Percentiles rank a stretch among this genome's conserved stretches.
These are phyloP conservation scores for Plasmopara muralis DNA, from an alignment of 352 stramenopile species.

Conservation along the genomic window DNA sequence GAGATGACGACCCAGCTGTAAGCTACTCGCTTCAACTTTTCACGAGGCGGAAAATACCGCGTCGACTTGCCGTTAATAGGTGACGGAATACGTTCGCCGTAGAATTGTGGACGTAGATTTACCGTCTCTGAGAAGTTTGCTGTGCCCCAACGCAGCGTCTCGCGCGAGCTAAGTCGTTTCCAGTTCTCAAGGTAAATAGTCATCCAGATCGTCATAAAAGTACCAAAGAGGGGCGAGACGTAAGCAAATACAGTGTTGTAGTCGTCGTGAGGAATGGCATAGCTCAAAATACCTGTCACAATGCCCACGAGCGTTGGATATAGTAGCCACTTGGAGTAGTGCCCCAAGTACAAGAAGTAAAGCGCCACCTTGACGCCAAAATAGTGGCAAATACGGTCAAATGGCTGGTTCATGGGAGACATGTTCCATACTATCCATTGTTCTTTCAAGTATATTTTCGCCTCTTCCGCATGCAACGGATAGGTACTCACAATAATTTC, in stretches of 20 bases:
- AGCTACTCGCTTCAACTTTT: conserved; percentile 65
- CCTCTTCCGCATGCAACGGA: conserved; percentile 65
- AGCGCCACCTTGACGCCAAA: conserved; percentile 92
- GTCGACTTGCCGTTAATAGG: conserved; percentile 66
- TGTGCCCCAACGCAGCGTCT: conserved; percentile 84
- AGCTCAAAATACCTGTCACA: conserved; percentile 79
- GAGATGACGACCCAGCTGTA: conserved; percentile 76
- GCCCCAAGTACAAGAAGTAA: conserved; percentile 96
- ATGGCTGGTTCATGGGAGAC: conserved; percentile 70
- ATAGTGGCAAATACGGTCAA: conserved; percentile 77
- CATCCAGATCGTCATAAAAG: conserved; percentile 88
- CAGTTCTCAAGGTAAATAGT: conserved; percentile 87
- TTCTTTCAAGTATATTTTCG: conserved; percentile 50
- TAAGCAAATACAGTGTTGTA: conserved; percentile 68
- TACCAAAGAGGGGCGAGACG: conserved; percentile 65
- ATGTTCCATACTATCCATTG: conserved; percentile 68
- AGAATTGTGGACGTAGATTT: conserved; percentile 66
- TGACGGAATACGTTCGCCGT: conserved; percentile 65
- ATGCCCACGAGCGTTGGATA: conserved; percentile 89
- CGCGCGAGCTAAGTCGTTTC: conserved; percentile 75
- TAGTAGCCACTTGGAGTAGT: conserved; percentile 94
- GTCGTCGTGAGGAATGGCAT: conserved; percentile 33
- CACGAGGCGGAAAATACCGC: conserved; percentile 54
- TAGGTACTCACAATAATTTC: conserved; percentile 71
- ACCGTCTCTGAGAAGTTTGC: conserved; percentile 60